These are phyloP conservation scores for Citrullus colocynthis DNA, from an alignment of 306 rosid genomes.

Conservation along the genomic window DNA sequence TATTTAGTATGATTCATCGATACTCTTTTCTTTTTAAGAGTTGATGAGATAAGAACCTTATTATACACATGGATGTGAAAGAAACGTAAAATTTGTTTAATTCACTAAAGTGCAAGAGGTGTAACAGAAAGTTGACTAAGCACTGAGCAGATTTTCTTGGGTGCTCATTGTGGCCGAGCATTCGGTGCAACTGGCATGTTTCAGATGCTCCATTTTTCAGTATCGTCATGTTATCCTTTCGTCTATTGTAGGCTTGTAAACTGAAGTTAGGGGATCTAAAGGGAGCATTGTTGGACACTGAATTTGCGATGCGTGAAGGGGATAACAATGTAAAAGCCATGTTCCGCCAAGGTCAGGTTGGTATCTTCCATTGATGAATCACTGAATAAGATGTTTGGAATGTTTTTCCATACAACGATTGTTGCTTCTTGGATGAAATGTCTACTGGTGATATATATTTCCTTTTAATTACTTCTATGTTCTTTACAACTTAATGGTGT, in stretches of 20 bases:
- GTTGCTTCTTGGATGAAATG: not conserved
- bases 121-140: not conserved
- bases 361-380: slow-evolving; percentile 15
- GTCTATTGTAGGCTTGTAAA: slow-evolving; percentile 61
- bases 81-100: not conserved
- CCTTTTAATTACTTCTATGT: not conserved
- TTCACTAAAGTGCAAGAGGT: not conserved
- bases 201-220: not conserved
- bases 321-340: slow-evolving; percentile 79
- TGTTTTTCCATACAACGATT: not conserved
- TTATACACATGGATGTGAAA: not conserved
- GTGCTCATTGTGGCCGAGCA: not conserved
- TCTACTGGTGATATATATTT: not conserved
- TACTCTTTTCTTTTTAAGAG: not conserved
- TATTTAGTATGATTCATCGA: not conserved
- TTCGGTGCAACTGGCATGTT: not conserved
- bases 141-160: not conserved
- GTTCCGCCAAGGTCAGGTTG: slow-evolving; percentile 97
- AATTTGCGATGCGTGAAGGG: slow-evolving; percentile 90
- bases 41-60: not conserved
- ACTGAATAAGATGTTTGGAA: not conserved
- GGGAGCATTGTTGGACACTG: slow-evolving; percentile 88
- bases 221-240: not conserved
- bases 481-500: not conserved
- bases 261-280: slow-evolving; percentile 77